These are phyloP conservation scores for Vigna unguiculata DNA, from an alignment of 306 rosid species.

Conservation along the genomic window DNA sequence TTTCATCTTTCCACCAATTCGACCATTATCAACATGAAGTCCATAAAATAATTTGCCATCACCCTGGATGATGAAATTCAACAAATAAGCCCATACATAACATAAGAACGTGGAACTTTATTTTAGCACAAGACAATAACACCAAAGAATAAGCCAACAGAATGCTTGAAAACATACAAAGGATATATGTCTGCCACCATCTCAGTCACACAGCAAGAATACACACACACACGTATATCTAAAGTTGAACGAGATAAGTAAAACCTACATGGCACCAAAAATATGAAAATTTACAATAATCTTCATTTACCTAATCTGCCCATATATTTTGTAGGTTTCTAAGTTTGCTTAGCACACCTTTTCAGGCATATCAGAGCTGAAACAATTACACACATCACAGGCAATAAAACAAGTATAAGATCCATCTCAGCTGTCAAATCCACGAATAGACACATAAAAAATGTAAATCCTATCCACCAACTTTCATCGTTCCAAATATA, in stretches of 20 bases:
- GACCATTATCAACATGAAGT: slow-evolving; percentile 92
- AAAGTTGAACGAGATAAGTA: neutral
- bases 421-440: slow-evolving; percentile 37
- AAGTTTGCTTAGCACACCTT: slow-evolving; percentile 21
- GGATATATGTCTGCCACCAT: slow-evolving; percentile 31
- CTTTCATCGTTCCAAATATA: neutral
- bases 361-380: slow-evolving; percentile 37
- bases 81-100: slow-evolving; percentile 7
- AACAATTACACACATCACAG: slow-evolving; percentile 23
- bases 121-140: slow-evolving; percentile 24
- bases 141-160: slow-evolving; percentile 35
- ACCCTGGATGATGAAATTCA: slow-evolving; percentile 62
- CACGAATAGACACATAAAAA: slow-evolving; percentile 31
- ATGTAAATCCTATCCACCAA: slow-evolving; percentile 25
- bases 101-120: slow-evolving; percentile 1
- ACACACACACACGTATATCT: neutral
- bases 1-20: slow-evolving; percentile 88
- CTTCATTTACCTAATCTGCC: slow-evolving; percentile 7
- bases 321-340: neutral
- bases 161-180: slow-evolving; percentile 31
- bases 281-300: slow-evolving; percentile 7
- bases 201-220: slow-evolving; percentile 8
- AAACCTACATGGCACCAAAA: slow-evolving; percentile 18
- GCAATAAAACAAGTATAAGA: slow-evolving; percentile 18
- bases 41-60: slow-evolving; percentile 89